These are phyloP conservation scores for Diaporthe sp. DNA, from an alignment of 2,329 filamentous ascomycete genomes.

Conservation along the genomic window DNA sequence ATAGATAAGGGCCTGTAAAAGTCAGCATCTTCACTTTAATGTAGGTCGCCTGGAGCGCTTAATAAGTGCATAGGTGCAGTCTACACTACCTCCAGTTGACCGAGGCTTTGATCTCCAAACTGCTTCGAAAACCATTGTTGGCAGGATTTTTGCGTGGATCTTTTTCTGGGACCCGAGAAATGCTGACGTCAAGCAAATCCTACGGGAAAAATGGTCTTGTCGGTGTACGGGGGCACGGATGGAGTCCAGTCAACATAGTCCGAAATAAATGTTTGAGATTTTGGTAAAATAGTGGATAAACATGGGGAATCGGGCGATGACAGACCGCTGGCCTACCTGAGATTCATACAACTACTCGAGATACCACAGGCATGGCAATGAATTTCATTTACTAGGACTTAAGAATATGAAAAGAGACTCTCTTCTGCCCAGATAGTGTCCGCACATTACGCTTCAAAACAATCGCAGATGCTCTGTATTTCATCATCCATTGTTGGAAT, in stretches of 20 bases:
- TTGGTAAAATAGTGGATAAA: not conserved
- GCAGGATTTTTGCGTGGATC: no score
- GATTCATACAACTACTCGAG: not conserved
- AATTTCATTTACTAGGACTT: not conserved
- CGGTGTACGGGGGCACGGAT: not conserved
- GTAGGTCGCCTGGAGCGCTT: not conserved
- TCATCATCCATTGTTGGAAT: not conserved
- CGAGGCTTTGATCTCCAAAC: not conserved
- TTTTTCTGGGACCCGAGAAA: not conserved
- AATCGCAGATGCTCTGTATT: not conserved
- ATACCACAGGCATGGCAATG: not conserved
- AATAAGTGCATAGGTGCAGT: not conserved
- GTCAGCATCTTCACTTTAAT: not conserved
- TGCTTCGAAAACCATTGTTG: not conserved
- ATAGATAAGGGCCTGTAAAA: conserved; percentile 2
- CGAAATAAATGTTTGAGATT: not conserved
- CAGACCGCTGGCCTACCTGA: not conserved
- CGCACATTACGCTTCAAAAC: not conserved
- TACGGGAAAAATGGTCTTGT: not conserved
- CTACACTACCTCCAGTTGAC: not conserved
- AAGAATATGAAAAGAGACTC: not conserved
- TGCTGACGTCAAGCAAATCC: not conserved
- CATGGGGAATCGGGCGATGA: not conserved
- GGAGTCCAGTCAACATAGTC: not conserved
- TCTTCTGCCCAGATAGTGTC: not conserved